Percentiles rank a stretch among this genome's conserved stretches.
phyloP scores from a whole-genome alignment of 805 yeast species.

The Grigorovia transvaalensis region DNA sequence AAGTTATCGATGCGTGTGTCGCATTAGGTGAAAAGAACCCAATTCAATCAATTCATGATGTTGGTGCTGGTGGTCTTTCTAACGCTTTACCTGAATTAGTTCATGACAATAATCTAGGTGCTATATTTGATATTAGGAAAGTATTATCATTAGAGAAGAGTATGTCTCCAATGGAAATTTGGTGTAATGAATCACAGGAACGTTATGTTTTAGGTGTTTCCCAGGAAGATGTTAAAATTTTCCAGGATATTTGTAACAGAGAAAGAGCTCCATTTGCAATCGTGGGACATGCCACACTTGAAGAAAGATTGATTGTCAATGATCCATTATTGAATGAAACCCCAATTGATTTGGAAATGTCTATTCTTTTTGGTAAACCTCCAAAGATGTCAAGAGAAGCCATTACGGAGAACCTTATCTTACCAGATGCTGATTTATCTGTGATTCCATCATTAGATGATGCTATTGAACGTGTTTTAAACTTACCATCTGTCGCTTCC shows the following conservation, averaged over 20 bases:
- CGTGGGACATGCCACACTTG: slow-evolving; percentile 88
- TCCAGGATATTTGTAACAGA: slow-evolving; percentile 75
- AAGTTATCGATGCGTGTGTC: slow-evolving; percentile 90
- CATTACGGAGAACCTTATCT: slow-evolving; percentile 45
- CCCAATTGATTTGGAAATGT: slow-evolving; percentile 94
- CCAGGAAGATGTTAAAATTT: slow-evolving; percentile 59
- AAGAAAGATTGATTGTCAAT: slow-evolving; percentile 68
- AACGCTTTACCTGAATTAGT: slow-evolving; percentile 96
- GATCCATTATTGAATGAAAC: slow-evolving; percentile 70
- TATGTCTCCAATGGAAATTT: slow-evolving; percentile 98
- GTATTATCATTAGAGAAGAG: slow-evolving; percentile 89
- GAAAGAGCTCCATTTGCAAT: slow-evolving; percentile 96
- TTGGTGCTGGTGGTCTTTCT: slow-evolving; percentile 98
- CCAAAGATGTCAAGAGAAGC: slow-evolving; percentile 87
- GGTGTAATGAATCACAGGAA: slow-evolving; percentile 99
- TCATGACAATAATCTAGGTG: slow-evolving; percentile 95
- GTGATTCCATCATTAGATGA: slow-evolving; percentile 38
- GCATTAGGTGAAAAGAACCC: slow-evolving; percentile 70
- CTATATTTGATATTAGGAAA: slow-evolving; percentile 80
- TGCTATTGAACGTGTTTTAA: slow-evolving; percentile 73
- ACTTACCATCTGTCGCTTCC: slow-evolving; percentile 89
- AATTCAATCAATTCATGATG: slow-evolving; percentile 93
- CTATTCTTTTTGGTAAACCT: slow-evolving; percentile 89
- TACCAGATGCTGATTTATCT: slow-evolving; percentile 31
- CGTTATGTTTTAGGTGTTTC: slow-evolving; percentile 91